phyloP scores from a whole-genome alignment of 768 basidiomycete species.

The Leccinum boreale region DNA sequence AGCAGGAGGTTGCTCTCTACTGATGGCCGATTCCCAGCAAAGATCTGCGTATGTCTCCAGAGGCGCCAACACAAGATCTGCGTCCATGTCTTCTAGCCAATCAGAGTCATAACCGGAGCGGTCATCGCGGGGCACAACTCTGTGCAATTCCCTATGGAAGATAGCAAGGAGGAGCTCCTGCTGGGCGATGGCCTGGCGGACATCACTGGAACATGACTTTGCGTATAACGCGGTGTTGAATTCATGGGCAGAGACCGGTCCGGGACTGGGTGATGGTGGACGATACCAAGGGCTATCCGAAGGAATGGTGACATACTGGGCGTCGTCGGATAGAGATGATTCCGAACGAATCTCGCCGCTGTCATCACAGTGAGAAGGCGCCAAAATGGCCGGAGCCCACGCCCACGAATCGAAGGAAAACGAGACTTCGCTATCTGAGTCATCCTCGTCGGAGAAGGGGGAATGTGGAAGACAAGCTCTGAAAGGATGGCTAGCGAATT shows the following conservation, averaged over 20 bases:
- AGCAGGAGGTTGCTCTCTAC: conserved; percentile 12
- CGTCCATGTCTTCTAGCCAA: conserved; percentile 29
- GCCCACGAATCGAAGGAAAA: conserved; percentile 14
- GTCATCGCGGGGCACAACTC: conserved; percentile 17
- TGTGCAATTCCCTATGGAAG: conserved; percentile 29
- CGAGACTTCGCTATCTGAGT: conserved; percentile 16
- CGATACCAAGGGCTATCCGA: conserved; percentile 39
- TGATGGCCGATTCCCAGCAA: conserved; percentile 29
- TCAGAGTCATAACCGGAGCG: conserved; percentile 17
- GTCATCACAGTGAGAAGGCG: conserved; percentile 12
- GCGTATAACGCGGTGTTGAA: conserved; percentile 17
- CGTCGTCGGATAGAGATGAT: conserved; percentile 24
- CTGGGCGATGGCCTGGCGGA: conserved; percentile 32
- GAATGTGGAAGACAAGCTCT: conserved; percentile 12
- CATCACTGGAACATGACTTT: conserved; percentile 30
- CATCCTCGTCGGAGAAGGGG: conserved; percentile 23
- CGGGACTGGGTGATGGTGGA: conserved; percentile 27
- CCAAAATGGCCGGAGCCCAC: conserved; percentile 19
- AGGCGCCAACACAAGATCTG: conserved; percentile 28
- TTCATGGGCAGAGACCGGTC: conserved; percentile 20
- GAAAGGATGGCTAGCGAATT: conserved; percentile 21
- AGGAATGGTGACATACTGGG: conserved; percentile 40
- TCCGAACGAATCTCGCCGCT: conserved; percentile 21
- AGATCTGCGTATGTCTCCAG: conserved; percentile 27
- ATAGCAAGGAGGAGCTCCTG: conserved; percentile 32